Base-by-base conservation (phyloP, 139 green algal genomes). In the Coccomyxa sp. region DNA sequence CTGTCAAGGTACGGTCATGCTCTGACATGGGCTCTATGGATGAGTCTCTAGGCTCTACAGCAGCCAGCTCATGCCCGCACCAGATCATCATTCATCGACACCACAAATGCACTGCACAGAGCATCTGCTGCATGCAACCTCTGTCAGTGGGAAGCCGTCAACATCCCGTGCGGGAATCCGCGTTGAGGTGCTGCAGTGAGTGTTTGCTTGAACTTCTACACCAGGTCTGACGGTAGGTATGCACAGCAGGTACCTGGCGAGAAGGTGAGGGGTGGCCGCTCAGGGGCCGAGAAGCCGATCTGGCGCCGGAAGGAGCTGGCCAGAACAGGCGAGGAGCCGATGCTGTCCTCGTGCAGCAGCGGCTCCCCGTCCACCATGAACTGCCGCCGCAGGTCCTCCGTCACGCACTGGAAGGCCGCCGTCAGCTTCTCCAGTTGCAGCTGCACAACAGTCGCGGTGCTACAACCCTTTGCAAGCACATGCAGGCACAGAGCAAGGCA, bases 351-450 rank as follows among this genome's bases (percentile, higher is more conserved):
- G 31, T 91, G 84, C 34, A 90, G 80, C 69, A 89, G 70, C 8
- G 82, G 79, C 80, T 92, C 85, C 29, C 89, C 87, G 55, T 87
- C 85, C 9, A 93, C 84, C 33, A 81, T 83, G 84, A 95, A 95
- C 7, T 86, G 84, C 6, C 74, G 77, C 75, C 84, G 85, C 68
- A 93, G 78, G 77, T 94, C 90, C 10, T 94, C 91, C 4, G 89
- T 93, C n/a, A 95, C 88, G 2, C 77, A 87, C 68, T 90, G 86
- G 70, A 96, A 96, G 14, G 88, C 82, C 22, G 85, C 71, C 22
- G 89, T 91, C 55, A 95, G 85, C 83, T 92, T 86, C 68, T 88
- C 89, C 39, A 95, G 83, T 68, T 96, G 91, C 6, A 96, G 85
- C 82, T 88, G 78, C 74, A 81, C n/a, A n/a, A n/a, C n/a, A n/a